Evolutionary conservation across 148 eudicot species (phyloP).

Genomic region (Nepenthes gracilis): DNA sequence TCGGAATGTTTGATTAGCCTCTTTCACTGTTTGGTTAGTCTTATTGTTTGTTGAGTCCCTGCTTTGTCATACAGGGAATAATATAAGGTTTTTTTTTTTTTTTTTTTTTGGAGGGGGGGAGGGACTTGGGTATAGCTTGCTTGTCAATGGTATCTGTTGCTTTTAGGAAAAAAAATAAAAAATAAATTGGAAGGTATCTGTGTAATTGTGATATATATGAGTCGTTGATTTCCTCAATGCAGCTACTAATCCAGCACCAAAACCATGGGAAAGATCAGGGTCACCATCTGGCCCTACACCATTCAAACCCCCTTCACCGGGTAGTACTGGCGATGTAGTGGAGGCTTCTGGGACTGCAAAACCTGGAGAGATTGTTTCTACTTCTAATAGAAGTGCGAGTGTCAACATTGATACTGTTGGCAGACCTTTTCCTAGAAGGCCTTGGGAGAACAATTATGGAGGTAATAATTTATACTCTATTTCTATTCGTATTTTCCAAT

Average conservation of each 20-base stretch:
- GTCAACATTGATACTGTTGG: constrained; percentile 52
- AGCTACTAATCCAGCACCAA: constrained; percentile 69
- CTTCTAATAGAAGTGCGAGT: constrained; percentile 32
- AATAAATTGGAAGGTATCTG: no score
- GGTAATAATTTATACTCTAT: constrained; percentile 22
- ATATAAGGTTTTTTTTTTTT: no score
- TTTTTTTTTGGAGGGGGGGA: no score
- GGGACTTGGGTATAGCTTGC: no score
- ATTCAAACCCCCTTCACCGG: constrained; percentile 80
- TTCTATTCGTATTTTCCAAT: constrained; percentile 6
- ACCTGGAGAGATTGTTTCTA: constrained; percentile 88
- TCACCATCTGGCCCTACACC: constrained; percentile 90
- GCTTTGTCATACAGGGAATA: no score
- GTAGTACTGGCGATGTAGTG: constrained; percentile 86
- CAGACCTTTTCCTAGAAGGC: constrained; percentile 85
- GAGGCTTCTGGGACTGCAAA: constrained; percentile 94
- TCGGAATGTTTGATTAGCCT: no score
- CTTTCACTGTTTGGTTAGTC: no score
- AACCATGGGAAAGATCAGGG: constrained; percentile 95
- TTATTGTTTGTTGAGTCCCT: no score
- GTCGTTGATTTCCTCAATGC: neutral
- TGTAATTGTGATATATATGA: no score
- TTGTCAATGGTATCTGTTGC: no score
- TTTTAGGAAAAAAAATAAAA: no score
- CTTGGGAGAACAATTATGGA: constrained; percentile 69